These are phyloP conservation scores for Aureobasidium sp. DNA, from an alignment of 2,329 filamentous ascomycete species.

Conservation along the genomic window DNA sequence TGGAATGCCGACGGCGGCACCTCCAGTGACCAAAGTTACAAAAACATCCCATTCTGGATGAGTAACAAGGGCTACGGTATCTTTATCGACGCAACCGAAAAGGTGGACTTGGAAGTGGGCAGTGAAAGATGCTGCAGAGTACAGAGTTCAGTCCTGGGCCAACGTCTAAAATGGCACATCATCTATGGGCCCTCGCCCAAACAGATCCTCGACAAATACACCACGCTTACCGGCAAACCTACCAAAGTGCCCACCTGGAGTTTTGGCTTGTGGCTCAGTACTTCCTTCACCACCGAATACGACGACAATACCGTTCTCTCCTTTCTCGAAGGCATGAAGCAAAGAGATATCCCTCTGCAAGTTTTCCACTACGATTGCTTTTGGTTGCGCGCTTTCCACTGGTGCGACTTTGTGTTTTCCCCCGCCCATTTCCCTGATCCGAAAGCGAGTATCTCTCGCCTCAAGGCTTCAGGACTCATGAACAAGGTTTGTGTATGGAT, in stretches of 20 bases:
- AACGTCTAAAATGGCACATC: slow-evolving; percentile 65
- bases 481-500: slow-evolving; percentile 67
- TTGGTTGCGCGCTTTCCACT: slow-evolving; percentile 68
- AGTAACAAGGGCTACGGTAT: slow-evolving; percentile 68
- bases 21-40: slow-evolving; percentile 62
- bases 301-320: slow-evolving; percentile 59
- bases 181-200: slow-evolving; percentile 65
- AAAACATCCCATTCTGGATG: slow-evolving; percentile 63
- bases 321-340: slow-evolving; percentile 62
- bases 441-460: slow-evolving; percentile 51
- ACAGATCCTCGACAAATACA: slow-evolving; percentile 61
- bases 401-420: slow-evolving; percentile 69
- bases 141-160: slow-evolving; percentile 60
- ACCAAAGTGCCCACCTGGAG: slow-evolving; percentile 63
- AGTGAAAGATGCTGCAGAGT: slow-evolving; percentile 64
- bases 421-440: slow-evolving; percentile 61
- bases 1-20: slow-evolving; percentile 56
- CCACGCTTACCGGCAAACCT: slow-evolving; percentile 57
- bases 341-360: slow-evolving; percentile 56
- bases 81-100: slow-evolving; percentile 63
- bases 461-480: slow-evolving; percentile 53
- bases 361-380: slow-evolving; percentile 74
- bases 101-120: slow-evolving; percentile 64
- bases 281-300: slow-evolving; percentile 66
- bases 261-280: slow-evolving; percentile 69